Conservation (phyloP, 2,329 filamentous ascomycete genomes). For the Colletotrichum sp. region DNA sequence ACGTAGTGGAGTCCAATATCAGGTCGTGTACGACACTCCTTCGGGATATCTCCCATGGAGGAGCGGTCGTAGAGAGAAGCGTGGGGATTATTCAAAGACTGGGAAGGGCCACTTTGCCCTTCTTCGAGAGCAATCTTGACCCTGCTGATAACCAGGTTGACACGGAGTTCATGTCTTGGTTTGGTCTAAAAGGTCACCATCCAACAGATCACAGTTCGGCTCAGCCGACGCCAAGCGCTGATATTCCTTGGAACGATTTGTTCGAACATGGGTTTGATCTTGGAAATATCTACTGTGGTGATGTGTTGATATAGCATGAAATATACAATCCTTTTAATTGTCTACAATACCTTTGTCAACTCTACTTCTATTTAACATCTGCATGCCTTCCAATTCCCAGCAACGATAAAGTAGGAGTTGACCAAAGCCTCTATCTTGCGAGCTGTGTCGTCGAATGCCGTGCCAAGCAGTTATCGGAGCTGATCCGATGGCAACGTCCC, state of each 20-base stretch:
- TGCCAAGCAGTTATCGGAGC: not conserved
- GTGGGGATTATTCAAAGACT: not conserved
- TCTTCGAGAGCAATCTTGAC: not conserved
- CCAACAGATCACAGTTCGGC: not conserved
- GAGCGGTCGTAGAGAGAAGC: not conserved
- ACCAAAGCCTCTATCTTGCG: not conserved
- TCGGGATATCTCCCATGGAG: not conserved
- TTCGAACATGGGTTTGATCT: constrained; percentile 3
- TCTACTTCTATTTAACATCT: no score
- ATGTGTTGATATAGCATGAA: not conserved
- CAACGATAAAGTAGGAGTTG: no score
- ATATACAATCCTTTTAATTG: not conserved
- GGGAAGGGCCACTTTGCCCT: constrained; percentile 11
- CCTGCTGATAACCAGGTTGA: constrained; percentile 17
- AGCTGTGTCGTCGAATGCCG: not conserved
- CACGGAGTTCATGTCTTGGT: constrained; percentile 28
- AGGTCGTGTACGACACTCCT: not conserved
- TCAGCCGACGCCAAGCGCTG: not conserved
- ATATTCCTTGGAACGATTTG: constrained; percentile 11
- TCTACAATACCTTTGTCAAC: not conserved
- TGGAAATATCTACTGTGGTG: not conserved
- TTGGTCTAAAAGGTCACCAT: constrained; percentile 22
- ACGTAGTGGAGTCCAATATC: constrained; percentile 3
- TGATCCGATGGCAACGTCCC: not conserved
- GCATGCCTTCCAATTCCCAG: no score